These are phyloP conservation scores for Cardamine chenopodiifolia DNA, from an alignment of 345 rosid species.

Conservation along the genomic window DNA sequence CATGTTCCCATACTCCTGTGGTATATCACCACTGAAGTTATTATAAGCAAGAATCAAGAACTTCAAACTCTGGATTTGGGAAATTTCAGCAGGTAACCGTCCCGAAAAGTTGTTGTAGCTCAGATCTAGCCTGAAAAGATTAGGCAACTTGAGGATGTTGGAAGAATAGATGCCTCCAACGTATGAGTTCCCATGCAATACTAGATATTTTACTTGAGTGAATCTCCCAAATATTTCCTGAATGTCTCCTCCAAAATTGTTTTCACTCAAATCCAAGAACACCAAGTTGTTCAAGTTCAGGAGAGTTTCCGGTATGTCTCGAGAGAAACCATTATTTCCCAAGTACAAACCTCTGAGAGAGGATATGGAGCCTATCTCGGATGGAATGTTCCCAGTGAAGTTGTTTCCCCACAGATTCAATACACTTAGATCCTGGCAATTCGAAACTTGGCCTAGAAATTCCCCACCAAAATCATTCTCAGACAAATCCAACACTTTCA, in stretches of 20 bases:
- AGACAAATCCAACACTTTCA: slow-evolving; percentile 62
- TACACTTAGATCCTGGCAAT: slow-evolving; percentile 55
- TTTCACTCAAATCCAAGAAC: slow-evolving; percentile 73
- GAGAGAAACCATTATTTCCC: slow-evolving; percentile 67
- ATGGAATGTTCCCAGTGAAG: slow-evolving; percentile 62
- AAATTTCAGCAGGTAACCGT: slow-evolving; percentile 63
- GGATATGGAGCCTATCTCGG: slow-evolving; percentile 63
- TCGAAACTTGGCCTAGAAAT: slow-evolving; percentile 56
- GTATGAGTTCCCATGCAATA: slow-evolving; percentile 61
- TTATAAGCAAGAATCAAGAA: slow-evolving; percentile 67
- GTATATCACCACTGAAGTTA: slow-evolving; percentile 67
- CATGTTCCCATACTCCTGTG: slow-evolving; percentile 69
- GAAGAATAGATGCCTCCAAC: slow-evolving; percentile 68
- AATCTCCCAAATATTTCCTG: slow-evolving; percentile 76
- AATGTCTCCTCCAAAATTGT: slow-evolving; percentile 63
- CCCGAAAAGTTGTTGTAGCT: slow-evolving; percentile 77
- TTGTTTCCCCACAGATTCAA: slow-evolving; percentile 71
- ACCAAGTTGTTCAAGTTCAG: slow-evolving; percentile 56
- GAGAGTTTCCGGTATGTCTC: slow-evolving; percentile 66
- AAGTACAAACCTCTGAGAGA: slow-evolving; percentile 63
- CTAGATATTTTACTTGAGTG: slow-evolving; percentile 59
- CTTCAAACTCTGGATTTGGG: slow-evolving; percentile 59
- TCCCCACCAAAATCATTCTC: slow-evolving; percentile 55
- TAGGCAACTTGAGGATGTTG: slow-evolving; percentile 62
- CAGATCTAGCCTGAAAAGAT: slow-evolving; percentile 65